Evolutionary conservation across 805 yeast genomes (phyloP).

Genomic region (Millerago galiae): DNA sequence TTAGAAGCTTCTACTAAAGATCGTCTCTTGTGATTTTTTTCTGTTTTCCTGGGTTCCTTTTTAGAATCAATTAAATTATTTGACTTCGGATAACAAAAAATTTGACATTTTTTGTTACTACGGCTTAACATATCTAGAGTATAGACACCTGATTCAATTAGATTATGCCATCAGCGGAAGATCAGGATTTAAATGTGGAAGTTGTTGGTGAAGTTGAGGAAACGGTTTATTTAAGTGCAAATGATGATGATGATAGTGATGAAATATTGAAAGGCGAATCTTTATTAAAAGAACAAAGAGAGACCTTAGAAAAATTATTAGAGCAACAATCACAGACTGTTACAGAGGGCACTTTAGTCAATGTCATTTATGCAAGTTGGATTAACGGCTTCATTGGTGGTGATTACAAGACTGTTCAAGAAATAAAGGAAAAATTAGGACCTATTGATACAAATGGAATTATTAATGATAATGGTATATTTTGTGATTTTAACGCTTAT

Average conservation of each 20-base stretch:
- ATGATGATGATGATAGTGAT: not conserved
- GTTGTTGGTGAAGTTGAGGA: slow-evolving; percentile 1
- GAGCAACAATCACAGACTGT: slow-evolving; percentile 1
- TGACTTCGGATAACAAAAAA: too few species aligned
- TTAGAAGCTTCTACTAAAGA: too few species aligned
- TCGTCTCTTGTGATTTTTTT: too few species aligned
- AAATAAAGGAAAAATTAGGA: slow-evolving; percentile 10
- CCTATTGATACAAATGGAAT: slow-evolving; percentile 41
- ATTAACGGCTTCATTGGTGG: slow-evolving; percentile 7
- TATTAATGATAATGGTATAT: slow-evolving; percentile 34
- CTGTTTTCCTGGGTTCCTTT: too few species aligned
- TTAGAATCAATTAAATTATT: too few species aligned
- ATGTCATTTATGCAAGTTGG: slow-evolving; percentile 16
- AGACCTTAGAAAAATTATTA: slow-evolving; percentile 5
- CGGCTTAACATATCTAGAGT: too few species aligned
- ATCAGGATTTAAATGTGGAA: not conserved
- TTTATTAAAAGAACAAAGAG: slow-evolving; percentile 14
- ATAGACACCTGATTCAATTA: not conserved
- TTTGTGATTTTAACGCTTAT: slow-evolving; percentile 27
- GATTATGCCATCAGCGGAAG: not conserved
- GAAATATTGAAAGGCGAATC: not conserved
- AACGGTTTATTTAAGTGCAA: slow-evolving; percentile 3
- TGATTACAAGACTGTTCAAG: slow-evolving; percentile 6
- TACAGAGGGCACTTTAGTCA: slow-evolving; percentile 13
- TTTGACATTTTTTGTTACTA: too few species aligned